A percentile compares a stretch with the other conserved stretches of the same genome.
These are phyloP conservation scores for Pyricularia grisea DNA, from an alignment of 2,329 filamentous ascomycete genomes.

Conservation along the genomic window DNA sequence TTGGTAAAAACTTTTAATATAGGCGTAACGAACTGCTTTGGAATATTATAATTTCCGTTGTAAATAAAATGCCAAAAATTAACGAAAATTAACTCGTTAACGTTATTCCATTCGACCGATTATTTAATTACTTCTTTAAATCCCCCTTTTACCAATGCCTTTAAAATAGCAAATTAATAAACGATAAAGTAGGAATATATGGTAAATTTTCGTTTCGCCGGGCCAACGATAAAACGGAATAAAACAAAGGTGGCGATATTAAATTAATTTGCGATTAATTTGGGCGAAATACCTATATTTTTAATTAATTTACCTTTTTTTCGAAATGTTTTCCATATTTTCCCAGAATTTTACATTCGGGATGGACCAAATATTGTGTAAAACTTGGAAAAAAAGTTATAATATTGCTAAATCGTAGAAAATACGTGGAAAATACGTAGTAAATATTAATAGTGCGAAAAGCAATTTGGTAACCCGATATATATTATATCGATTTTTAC, in stretches of 20 bases:
- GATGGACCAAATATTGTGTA: not conserved
- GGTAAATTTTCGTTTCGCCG: not conserved
- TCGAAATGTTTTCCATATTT: not conserved
- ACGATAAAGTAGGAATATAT: not conserved
- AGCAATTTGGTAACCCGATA: too few species aligned
- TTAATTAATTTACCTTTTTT: not conserved
- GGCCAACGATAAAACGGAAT: not conserved
- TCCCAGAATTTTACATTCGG: not conserved
- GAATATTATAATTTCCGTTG: not conserved
- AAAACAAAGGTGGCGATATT: not conserved
- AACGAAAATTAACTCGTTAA: not conserved
- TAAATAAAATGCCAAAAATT: not conserved
- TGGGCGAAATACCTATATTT: not conserved
- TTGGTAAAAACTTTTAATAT: not conserved
- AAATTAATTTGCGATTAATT: not conserved
- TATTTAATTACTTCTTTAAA: not conserved
- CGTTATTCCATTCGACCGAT: not conserved
- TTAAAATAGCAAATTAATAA: not conserved
- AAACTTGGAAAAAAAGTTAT: not conserved
- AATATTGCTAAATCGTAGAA: too few species aligned
- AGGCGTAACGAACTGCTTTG: not conserved
- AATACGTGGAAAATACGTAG: too few species aligned
- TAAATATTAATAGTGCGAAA: too few species aligned
- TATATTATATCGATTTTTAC: too few species aligned
- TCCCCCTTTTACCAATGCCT: not conserved